A percentile compares a stretch with the other conserved stretches of the same genome.
These are phyloP conservation scores for Ogataea ganodermae DNA, from an alignment of 805 yeast genomes.

Conservation along the genomic window DNA sequence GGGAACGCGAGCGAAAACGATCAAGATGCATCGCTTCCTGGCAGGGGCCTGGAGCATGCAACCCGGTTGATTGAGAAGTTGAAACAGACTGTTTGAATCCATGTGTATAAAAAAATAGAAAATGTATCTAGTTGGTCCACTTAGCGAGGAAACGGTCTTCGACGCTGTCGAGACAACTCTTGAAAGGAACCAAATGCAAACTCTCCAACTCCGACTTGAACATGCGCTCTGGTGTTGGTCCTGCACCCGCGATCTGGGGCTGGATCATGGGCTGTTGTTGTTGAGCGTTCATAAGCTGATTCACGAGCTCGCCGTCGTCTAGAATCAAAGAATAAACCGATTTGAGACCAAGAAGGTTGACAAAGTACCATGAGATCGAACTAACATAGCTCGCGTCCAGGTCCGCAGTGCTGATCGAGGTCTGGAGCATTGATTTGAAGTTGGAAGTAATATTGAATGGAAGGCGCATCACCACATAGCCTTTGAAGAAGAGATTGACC, in stretches of 20 bases:
- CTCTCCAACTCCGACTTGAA: constrained; percentile 75
- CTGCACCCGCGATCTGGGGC: constrained; percentile 50
- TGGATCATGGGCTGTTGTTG: constrained; percentile 35
- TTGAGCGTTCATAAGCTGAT: constrained; percentile 46
- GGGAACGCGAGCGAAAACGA: not conserved
- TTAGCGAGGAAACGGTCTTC: constrained; percentile 53
- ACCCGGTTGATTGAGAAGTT: constrained; percentile 10
- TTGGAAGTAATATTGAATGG: constrained; percentile 91
- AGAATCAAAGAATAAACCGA: constrained; percentile 75
- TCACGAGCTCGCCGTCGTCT: constrained; percentile 50
- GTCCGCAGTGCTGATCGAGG: constrained; percentile 80
- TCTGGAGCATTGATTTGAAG: constrained; percentile 90
- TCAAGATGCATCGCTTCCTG: constrained; percentile 11
- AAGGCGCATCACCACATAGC: constrained; percentile 80
- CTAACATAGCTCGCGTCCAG: constrained; percentile 91
- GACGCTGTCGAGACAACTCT: constrained; percentile 60
- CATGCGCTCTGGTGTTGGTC: constrained; percentile 61
- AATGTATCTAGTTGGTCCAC: constrained; percentile 11
- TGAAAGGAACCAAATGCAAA: constrained; percentile 42
- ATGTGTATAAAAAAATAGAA: constrained; percentile 4
- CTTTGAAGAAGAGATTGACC: constrained; percentile 92
- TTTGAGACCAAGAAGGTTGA: constrained; percentile 78
- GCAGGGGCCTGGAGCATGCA: constrained; percentile 8
- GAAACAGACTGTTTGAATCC: not conserved
- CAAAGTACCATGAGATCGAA: constrained; percentile 94